Evolutionary conservation across 768 basidiomycete genomes (phyloP).

Genomic region (Chalciporus sphaerocephalus): DNA sequence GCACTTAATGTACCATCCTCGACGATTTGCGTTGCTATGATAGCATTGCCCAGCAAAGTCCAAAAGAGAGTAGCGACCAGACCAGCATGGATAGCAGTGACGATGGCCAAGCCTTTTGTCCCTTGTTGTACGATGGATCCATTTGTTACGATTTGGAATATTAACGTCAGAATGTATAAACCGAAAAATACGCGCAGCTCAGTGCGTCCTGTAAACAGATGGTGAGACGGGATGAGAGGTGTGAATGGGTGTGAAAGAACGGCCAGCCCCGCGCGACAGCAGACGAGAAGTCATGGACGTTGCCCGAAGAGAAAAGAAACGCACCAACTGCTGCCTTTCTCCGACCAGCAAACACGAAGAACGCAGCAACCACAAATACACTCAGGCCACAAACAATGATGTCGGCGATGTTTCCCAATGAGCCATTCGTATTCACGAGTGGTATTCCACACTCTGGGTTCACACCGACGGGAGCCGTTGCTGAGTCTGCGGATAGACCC

Average conservation of each 20-base stretch:
- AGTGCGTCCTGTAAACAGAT: constrained; percentile 47
- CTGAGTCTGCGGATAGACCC: constrained; percentile 41
- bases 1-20: constrained; percentile 83
- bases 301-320: constrained; percentile 26
- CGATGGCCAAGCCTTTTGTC: constrained; percentile 56
- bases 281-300: background rate
- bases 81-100: constrained; percentile 79
- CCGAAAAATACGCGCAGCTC: constrained; percentile 66
- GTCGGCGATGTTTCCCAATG: constrained; percentile 82
- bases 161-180: constrained; percentile 67
- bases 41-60: constrained; percentile 67
- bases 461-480: constrained; percentile 73
- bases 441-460: constrained; percentile 78
- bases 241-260: background rate
- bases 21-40: constrained; percentile 84
- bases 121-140: constrained; percentile 80
- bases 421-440: constrained; percentile 50
- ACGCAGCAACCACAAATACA: constrained; percentile 50
- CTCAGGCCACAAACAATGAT: constrained; percentile 77
- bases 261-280: background rate
- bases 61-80: constrained; percentile 76
- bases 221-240: background rate
- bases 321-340: constrained; percentile 86
- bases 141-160: constrained; percentile 77
- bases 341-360: constrained; percentile 56